These are phyloP conservation scores for Starmerella vitae DNA, from an alignment of 805 yeast species.

Conservation along the genomic window DNA sequence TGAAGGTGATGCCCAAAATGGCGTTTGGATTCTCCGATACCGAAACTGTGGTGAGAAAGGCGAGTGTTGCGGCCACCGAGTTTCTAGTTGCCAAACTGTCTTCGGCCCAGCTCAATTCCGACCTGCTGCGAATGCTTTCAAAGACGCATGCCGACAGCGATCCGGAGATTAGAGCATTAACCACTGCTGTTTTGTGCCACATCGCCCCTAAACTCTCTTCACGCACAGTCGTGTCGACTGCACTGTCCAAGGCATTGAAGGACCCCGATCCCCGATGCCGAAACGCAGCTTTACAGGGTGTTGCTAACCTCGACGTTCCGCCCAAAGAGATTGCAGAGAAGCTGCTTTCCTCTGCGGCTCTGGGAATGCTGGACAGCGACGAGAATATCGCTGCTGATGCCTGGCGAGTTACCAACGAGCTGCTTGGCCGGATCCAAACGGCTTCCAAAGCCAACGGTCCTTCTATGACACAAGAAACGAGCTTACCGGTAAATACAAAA, in stretches of 20 bases:
- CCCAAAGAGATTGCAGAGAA: conserved; percentile 68
- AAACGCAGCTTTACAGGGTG: conserved; percentile 61
- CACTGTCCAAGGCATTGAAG: conserved; percentile 66
- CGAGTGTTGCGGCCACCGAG: conserved; percentile 56
- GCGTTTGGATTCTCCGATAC: conserved; percentile 80
- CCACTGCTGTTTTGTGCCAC: conserved; percentile 53
- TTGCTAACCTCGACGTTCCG: conserved; percentile 53
- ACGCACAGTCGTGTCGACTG: conserved; percentile 71
- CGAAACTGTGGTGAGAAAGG: conserved; percentile 65
- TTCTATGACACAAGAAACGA: conserved; percentile 2
- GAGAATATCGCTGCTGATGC: conserved; percentile 61
- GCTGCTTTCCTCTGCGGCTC: conserved; percentile 71
- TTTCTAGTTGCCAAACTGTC: conserved; percentile 49
- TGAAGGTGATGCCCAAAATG: conserved; percentile 51
- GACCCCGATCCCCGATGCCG: conserved; percentile 69
- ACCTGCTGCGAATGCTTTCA: conserved; percentile 65
- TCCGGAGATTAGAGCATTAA: conserved; percentile 65
- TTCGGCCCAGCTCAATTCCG: conserved; percentile 75
- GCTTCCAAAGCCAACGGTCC: conserved; percentile 28
- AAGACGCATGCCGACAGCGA: conserved; percentile 65
- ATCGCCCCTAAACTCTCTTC: conserved; percentile 49
- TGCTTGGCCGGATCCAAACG: conserved; percentile 40
- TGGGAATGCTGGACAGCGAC: conserved; percentile 66
- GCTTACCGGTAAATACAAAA: background rate
- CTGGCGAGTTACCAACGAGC: conserved; percentile 47